These are phyloP conservation scores for Polytolypa hystricis DNA, from an alignment of 2,329 filamentous ascomycete genomes.

Conservation along the genomic window DNA sequence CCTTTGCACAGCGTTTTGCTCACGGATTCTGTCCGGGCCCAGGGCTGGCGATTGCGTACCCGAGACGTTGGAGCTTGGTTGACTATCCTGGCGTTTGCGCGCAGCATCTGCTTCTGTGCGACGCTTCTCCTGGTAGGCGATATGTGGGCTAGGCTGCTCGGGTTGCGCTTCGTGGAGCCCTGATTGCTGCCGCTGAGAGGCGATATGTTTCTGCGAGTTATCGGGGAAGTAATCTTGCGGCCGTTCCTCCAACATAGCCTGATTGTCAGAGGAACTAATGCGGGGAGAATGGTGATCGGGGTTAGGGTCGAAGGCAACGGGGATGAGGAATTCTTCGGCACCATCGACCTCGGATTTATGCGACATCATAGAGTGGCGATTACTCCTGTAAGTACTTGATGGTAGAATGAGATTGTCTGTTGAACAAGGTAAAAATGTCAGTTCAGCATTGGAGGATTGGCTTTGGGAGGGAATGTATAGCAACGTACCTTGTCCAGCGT, in stretches of 20 bases:
- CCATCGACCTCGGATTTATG: constrained; percentile 44
- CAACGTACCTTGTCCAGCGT: constrained; percentile 24
- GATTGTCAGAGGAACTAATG: constrained; percentile 31
- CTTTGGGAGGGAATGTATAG: no score
- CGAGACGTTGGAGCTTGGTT: constrained; percentile 6
- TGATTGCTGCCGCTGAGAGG: constrained; percentile 13
- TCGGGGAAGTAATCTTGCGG: constrained; percentile 46
- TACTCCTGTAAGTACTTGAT: constrained; percentile 65
- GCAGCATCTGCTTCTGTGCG: constrained; percentile 41
- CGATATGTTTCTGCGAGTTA: constrained; percentile 16
- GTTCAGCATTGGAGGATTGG: no score
- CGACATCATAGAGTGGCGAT: constrained; percentile 60
- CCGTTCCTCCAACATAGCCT: constrained; percentile 38
- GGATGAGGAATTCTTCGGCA: constrained; percentile 63
- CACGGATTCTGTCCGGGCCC: constrained; percentile 9
- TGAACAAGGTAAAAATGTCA: constrained; percentile 16
- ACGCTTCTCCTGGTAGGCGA: constrained; percentile 79
- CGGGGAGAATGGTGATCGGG: constrained; percentile 47
- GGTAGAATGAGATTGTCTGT: constrained; percentile 57
- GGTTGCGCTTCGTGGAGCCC: constrained; percentile 32
- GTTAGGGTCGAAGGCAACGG: constrained; percentile 61
- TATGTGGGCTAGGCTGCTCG: constrained; percentile 62
- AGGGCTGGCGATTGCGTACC: constrained; percentile 17
- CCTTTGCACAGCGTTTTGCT: constrained; percentile 6
- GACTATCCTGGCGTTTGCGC: constrained; percentile 21